Evolutionary conservation across 306 rosid genomes (phyloP).

Genomic region (Delonix regia): DNA sequence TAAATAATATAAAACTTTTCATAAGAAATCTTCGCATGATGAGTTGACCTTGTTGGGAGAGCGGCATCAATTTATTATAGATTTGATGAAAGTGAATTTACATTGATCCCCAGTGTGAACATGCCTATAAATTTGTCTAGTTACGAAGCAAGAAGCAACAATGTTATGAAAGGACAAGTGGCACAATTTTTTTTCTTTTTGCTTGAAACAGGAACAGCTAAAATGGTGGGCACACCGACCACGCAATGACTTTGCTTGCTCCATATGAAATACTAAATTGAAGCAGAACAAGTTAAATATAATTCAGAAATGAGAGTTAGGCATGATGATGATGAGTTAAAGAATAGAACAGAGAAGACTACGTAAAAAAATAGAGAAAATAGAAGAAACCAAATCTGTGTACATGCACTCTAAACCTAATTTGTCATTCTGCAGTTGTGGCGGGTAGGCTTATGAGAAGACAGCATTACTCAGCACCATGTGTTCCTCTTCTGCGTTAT

Average conservation of each 20-base stretch:
- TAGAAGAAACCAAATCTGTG: constrained; percentile 42
- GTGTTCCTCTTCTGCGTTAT: constrained; percentile 35
- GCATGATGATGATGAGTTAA: constrained; percentile 26
- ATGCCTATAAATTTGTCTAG: constrained; percentile 7
- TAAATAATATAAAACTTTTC: too few species aligned
- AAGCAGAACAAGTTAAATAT: neutral
- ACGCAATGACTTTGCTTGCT: constrained; percentile 36
- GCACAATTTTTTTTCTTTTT: too few species aligned
- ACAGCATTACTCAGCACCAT: constrained; percentile 63
- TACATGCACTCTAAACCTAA: constrained; percentile 56
- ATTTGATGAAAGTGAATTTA: neutral
- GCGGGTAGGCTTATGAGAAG: constrained; percentile 49
- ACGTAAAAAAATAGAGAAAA: neutral
- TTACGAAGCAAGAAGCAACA: constrained; percentile 20
- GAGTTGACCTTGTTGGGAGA: constrained; percentile 28
- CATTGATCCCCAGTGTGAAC: constrained; percentile 25
- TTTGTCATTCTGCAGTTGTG: constrained; percentile 15
- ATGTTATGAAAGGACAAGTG: constrained; percentile 9
- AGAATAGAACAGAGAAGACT: constrained; percentile 1
- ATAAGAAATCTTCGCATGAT: neutral
- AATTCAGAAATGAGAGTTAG: constrained; percentile 19
- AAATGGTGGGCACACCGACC: constrained; percentile 49
- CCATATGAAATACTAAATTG: constrained; percentile 11
- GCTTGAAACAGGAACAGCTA: neutral
- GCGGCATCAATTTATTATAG: neutral